These are phyloP conservation scores for Mucor indicus DNA, from an alignment of 371 early-diverging fungal genomes.

Conservation along the genomic window DNA sequence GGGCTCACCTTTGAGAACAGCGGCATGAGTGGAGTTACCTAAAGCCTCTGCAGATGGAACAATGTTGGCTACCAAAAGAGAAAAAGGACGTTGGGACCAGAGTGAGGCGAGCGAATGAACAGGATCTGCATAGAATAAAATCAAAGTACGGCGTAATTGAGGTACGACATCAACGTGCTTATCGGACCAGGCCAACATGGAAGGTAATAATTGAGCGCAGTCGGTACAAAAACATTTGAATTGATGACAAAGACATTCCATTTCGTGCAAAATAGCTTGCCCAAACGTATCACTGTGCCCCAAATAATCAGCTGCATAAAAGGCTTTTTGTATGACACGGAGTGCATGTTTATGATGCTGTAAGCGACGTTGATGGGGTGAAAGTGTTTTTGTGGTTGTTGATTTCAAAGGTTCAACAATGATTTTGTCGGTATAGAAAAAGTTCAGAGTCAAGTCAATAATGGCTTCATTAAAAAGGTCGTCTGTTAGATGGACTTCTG, in stretches of 20 bases:
- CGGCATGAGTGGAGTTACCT: constrained; percentile 3
- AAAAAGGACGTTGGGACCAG: constrained; percentile 42
- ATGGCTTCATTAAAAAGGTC: constrained; percentile 19
- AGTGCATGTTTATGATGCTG: constrained; percentile 33
- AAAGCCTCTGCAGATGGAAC: constrained; percentile 3
- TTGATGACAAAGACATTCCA: constrained; percentile 31
- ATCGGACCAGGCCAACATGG: constrained; percentile 44
- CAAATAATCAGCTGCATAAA: constrained; percentile 39
- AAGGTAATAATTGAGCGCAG: constrained; percentile 39
- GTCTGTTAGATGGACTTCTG: constrained; percentile 6
- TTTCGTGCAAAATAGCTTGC: constrained; percentile 25
- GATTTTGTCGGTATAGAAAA: constrained; percentile 18
- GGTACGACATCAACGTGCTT: constrained; percentile 21
- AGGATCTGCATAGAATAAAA: constrained; percentile 38
- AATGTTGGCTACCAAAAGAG: constrained; percentile 24
- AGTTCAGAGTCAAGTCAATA: constrained; percentile 5
- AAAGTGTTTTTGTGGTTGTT: constrained; percentile 1
- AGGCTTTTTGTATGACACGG: constrained; percentile 38
- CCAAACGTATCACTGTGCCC: constrained; percentile 34
- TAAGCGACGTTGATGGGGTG: constrained; percentile 15
- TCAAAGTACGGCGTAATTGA: constrained; percentile 17
- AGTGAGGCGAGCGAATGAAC: constrained; percentile 27
- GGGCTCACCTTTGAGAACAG: constrained; percentile 10
- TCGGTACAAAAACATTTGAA: constrained; percentile 43
- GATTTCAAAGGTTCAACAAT: constrained; percentile 4